Base-by-base conservation (phyloP, 1,284 basidiomycete genomes). In the Sphaerobolus stellatus region DNA sequence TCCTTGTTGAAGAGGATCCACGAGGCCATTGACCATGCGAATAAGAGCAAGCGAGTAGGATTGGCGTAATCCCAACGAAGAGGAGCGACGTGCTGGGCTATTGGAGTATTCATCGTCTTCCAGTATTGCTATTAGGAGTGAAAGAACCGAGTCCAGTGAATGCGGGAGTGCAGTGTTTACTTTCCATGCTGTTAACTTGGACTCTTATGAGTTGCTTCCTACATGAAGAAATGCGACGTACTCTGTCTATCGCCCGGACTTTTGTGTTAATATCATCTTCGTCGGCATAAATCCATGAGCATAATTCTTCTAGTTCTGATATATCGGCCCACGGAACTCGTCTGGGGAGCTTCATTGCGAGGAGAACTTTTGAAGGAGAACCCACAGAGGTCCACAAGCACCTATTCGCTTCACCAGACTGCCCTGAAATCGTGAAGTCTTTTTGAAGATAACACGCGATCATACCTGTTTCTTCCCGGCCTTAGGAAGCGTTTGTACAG, bases 1-100 rank as follows among this genome's bases (percentile, higher is more conserved):
- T 29, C 94, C 92, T 3, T 86, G 82, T 66, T 99, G 96, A 18
- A 97, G 76, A 14, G 95, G 93, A 68, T 99, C 96, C 5, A 98
- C 96, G 43, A 97, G 79, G 2, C 92, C 91, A 64, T 99, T 99
- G 61, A 99, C 93, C 61, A 98, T 86, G 18, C 94, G 78, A 59
- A 95, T 88, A 65, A 96, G 78, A 0, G 91, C 86, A 28, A 88
- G 78, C 7, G 88, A 83, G 68, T 95, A 84, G 62, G 77, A 76
- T 69, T 92, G 82, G 44, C 88, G 72, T 60, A 86, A 62, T 50
- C 73, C 68, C 43, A 86, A 68, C 22, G 73, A 68, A 4, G 78
- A 78, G 0, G 75, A 59, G 6, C 67, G 53, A 22, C 56, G 57
- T 18, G 59, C 34, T 16, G 49, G 22, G 11, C 36, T 62, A 9